Evolutionary conservation across 768 basidiomycete species (phyloP).

Genomic region (Chiua virens): DNA sequence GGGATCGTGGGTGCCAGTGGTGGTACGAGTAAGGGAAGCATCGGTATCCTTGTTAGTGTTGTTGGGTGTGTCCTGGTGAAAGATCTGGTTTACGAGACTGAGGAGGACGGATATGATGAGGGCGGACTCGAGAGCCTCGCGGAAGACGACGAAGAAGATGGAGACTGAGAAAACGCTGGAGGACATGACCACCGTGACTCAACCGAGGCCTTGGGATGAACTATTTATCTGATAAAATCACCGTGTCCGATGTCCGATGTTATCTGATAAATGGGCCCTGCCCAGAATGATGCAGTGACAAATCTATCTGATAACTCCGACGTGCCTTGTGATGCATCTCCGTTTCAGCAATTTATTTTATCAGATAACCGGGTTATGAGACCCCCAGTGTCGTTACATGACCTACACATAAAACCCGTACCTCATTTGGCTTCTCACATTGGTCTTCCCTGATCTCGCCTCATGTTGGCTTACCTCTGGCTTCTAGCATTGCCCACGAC

Average conservation of each 20-base stretch:
- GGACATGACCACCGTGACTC: neutral
- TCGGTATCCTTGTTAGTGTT: neutral
- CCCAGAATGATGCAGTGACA: too few relatives aligned
- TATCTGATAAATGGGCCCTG: neutral
- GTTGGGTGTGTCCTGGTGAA: conserved; percentile 32
- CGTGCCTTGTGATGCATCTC: too few relatives aligned
- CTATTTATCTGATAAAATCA: conserved; percentile 2
- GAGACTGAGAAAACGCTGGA: conserved; percentile 79
- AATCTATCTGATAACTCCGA: too few relatives aligned
- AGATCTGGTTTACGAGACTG: conserved; percentile 86
- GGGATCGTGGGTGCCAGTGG: neutral
- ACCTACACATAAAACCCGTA: too few relatives aligned
- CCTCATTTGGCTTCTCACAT: too few relatives aligned
- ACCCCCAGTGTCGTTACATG: too few relatives aligned
- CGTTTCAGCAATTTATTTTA: too few relatives aligned
- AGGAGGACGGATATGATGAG: conserved; percentile 93
- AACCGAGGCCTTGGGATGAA: neutral
- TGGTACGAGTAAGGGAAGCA: neutral
- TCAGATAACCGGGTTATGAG: too few relatives aligned
- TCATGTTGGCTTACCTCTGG: neutral
- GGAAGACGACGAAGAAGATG: conserved; percentile 96
- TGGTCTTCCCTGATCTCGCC: too few relatives aligned
- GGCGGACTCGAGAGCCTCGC: conserved; percentile 90
- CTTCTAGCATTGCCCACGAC: conserved; percentile 30
- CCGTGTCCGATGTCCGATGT: neutral